Evolutionary conservation across 306 rosid species (phyloP).

Genomic region (Betula pendula): DNA sequence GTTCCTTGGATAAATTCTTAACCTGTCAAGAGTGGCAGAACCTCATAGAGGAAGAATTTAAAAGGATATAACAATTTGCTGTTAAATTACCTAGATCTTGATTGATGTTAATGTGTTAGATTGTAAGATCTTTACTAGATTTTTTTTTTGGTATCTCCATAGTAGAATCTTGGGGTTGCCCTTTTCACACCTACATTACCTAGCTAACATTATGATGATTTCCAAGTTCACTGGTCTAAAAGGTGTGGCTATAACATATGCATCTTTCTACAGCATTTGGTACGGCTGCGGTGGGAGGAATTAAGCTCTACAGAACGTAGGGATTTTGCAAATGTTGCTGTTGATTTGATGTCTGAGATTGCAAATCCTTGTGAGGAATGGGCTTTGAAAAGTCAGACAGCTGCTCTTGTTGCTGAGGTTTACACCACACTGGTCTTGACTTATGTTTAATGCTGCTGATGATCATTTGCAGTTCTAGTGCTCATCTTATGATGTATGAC

Average conservation of each 20-base stretch:
- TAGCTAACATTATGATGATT: neutral
- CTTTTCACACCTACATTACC: neutral
- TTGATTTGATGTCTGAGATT: slow-evolving; percentile 82
- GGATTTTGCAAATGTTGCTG: slow-evolving; percentile 67
- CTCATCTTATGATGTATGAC: slow-evolving; percentile 34
- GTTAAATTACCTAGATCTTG: neutral
- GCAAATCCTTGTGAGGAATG: slow-evolving; percentile 86
- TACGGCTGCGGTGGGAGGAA: slow-evolving; percentile 94
- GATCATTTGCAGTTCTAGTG: slow-evolving; percentile 14
- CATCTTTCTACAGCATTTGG: slow-evolving; percentile 72
- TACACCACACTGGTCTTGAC: slow-evolving; percentile 17
- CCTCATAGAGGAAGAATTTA: neutral
- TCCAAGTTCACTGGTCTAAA: neutral
- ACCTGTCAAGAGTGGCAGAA: too few relatives aligned
- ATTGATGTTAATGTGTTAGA: neutral
- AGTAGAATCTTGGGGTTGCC: neutral
- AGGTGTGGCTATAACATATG: slow-evolving; percentile 16
- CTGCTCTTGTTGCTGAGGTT: slow-evolving; percentile 99
- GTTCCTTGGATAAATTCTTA: too few relatives aligned
- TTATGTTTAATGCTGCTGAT: slow-evolving; percentile 17
- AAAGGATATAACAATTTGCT: slow-evolving; percentile 1
- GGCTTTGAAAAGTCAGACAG: slow-evolving; percentile 96
- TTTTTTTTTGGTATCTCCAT: neutral
- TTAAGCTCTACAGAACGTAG: slow-evolving; percentile 61
- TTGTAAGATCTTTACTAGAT: neutral